Base-by-base conservation (phyloP, 805 yeast species). In the Millerozyma miso region DNA sequence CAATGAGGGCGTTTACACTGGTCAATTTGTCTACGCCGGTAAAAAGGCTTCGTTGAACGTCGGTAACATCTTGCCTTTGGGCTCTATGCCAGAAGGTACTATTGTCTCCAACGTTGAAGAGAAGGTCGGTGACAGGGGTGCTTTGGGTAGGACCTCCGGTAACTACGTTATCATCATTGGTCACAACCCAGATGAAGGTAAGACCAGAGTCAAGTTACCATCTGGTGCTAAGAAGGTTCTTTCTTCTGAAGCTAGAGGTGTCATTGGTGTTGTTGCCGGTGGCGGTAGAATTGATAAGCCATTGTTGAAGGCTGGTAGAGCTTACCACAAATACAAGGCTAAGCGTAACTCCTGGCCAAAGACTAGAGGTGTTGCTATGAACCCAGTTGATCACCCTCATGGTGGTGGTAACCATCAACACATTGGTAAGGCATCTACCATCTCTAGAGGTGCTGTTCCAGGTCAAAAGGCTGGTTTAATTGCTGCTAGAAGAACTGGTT, bases 341-440 rank as follows among this genome's bases (percentile, higher is more conserved):
- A 93, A 93, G 95, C 84, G 98, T 81, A 89, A 93, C 96, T 88
- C 96, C 59, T 93, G 98, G 98, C 99, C 99, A 79, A 90, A 88
- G 87, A 93, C 98, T 71, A 89, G 98, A 83, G 99, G 98, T 91
- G 98, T 91, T 73, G 99, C 99, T 74, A 91, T 93, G 99, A 91
- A 91, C 82, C 98, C 98, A 76, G 99, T 91, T 75, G 99, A 91
- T 76, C 99, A 91, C 83, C 99, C 99, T 75, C 99, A 91, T 77
- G 99, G 99, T 88, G 98, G 99, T 91, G 99, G 99, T 91, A 63
- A 63, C 67, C 68, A 63, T 60, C 63, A 59, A 52, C 63, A 59
- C 45, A 59, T 59, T 56, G 63, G 63, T 56, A 63, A 63, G 58
- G 68, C 68, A 54, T 63, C 68, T 49, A 63, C 68, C 54, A 63